Evolutionary conservation across 1,139 yeast species (phyloP).

Genomic region (Candida gigantensis): DNA sequence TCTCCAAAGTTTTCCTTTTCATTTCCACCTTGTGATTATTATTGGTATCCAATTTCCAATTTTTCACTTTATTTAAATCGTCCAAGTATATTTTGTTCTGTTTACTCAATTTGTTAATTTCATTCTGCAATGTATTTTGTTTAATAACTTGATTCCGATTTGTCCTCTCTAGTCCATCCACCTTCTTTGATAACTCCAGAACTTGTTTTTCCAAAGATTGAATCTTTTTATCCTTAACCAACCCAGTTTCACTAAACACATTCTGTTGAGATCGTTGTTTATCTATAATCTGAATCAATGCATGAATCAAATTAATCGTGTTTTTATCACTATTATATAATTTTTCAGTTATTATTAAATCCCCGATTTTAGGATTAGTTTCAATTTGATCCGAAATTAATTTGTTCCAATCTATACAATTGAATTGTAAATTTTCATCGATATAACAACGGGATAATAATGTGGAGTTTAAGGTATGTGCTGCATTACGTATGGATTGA

Average conservation of each 20-base stretch:
- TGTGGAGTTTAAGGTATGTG: slow-evolving; percentile 40
- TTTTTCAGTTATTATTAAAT: slow-evolving; percentile 27
- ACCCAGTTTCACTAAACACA: slow-evolving; percentile 31
- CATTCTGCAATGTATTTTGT: slow-evolving; percentile 21
- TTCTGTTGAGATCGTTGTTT: slow-evolving; percentile 37
- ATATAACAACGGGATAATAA: slow-evolving; percentile 41
- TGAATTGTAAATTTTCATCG: slow-evolving; percentile 32
- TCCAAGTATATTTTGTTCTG: slow-evolving; percentile 31
- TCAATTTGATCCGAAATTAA: slow-evolving; percentile 23
- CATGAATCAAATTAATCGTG: slow-evolving; percentile 43
- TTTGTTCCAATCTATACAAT: slow-evolving; percentile 37
- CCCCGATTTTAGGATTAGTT: slow-evolving; percentile 17
- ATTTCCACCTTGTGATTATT: slow-evolving; percentile 43
- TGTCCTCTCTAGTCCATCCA: slow-evolving; percentile 19
- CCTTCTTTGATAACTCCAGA: slow-evolving; percentile 22
- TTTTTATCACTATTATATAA: slow-evolving; percentile 46
- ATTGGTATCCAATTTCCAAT: slow-evolving; percentile 33
- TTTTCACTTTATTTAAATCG: slow-evolving; percentile 31
- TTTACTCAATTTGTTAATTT: slow-evolving; percentile 22
- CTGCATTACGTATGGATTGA: slow-evolving; percentile 22
- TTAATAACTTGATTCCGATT: slow-evolving; percentile 20
- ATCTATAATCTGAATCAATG: slow-evolving; percentile 42
- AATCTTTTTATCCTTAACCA: slow-evolving; percentile 32
- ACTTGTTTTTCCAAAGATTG: slow-evolving; percentile 27
- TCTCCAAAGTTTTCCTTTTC: slow-evolving; percentile 36